Conservation (phyloP, 768 basidiomycete genomes). For the Auriculariales sp. region DNA sequence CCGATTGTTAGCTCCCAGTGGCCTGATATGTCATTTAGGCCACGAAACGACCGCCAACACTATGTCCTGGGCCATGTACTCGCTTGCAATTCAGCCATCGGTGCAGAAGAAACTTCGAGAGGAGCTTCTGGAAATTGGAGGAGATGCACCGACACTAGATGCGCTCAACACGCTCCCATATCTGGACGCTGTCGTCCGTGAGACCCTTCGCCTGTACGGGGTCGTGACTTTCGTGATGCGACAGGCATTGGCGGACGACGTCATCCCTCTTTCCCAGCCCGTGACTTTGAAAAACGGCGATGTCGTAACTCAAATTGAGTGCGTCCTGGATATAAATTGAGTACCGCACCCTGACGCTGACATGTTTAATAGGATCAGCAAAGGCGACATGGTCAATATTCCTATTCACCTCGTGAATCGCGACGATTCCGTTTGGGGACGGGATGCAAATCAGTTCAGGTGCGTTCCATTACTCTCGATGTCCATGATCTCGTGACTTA, state of each 20-base stretch:
- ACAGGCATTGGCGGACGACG: background rate
- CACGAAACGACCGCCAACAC: conserved; percentile 12
- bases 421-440: conserved; percentile 41
- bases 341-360: conserved; percentile 6
- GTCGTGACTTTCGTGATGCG: background rate
- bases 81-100: conserved; percentile 16
- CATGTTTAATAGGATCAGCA: conserved; percentile 20
- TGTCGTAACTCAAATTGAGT: conserved; percentile 7
- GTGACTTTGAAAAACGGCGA: conserved; percentile 14
- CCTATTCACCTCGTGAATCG: conserved; percentile 49
- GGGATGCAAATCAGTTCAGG: conserved; percentile 48
- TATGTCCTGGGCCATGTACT: conserved; percentile 18
- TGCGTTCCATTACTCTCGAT: conserved; percentile 10
- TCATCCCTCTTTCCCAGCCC: conserved; percentile 10
- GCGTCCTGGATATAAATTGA: conserved; percentile 6
- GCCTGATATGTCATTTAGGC: background rate
- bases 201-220: background rate
- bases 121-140: conserved; percentile 12
- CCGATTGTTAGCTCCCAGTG: background rate
- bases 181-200: conserved; percentile 3
- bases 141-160: conserved; percentile 1
- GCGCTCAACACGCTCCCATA: conserved; percentile 2
- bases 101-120: conserved; percentile 20
- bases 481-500: conserved; percentile 3
- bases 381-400: conserved; percentile 43